Conservation (phyloP, 2,329 filamentous ascomycete species). For the Ceratocystis colombiana region DNA sequence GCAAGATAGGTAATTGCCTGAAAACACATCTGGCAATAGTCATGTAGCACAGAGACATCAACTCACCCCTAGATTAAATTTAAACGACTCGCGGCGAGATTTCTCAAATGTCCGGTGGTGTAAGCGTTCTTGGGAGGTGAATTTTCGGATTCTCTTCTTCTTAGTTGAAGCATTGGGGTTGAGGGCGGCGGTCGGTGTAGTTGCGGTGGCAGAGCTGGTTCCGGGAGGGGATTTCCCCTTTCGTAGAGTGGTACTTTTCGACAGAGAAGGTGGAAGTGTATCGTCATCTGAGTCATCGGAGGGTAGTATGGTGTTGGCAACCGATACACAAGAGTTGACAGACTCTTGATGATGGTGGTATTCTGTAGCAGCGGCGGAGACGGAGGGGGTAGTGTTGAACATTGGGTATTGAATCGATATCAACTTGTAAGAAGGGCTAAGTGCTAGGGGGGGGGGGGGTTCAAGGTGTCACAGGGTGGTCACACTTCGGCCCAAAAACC, state of each 20-base stretch:
- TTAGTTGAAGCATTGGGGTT: background rate
- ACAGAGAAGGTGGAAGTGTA: background rate
- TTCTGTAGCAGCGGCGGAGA: background rate
- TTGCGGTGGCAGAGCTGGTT: too few species aligned
- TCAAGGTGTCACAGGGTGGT: conserved; percentile 9
- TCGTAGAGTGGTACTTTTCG: background rate
- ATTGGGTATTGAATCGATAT: background rate
- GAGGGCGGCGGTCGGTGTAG: too few species aligned
- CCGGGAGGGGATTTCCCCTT: background rate
- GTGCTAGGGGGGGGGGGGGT: background rate
- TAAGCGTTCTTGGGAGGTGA: conserved; percentile 36
- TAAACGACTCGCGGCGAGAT: conserved; percentile 36
- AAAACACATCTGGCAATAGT: background rate
- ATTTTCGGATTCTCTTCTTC: conserved; percentile 35
- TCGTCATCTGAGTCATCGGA: conserved; percentile 3
- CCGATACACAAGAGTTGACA: conserved; percentile 1
- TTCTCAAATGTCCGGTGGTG: conserved; percentile 36
- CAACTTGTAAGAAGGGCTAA: background rate
- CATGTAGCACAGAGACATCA: background rate
- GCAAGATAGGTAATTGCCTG: background rate
- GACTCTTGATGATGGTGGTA: conserved; percentile 9
- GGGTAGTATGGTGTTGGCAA: background rate
- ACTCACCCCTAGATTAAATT: conserved; percentile 34
- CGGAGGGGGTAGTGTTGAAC: background rate
- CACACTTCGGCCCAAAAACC: background rate